phyloP scores from a whole-genome alignment of 441 rosid species.

The Capsella rubella region DNA sequence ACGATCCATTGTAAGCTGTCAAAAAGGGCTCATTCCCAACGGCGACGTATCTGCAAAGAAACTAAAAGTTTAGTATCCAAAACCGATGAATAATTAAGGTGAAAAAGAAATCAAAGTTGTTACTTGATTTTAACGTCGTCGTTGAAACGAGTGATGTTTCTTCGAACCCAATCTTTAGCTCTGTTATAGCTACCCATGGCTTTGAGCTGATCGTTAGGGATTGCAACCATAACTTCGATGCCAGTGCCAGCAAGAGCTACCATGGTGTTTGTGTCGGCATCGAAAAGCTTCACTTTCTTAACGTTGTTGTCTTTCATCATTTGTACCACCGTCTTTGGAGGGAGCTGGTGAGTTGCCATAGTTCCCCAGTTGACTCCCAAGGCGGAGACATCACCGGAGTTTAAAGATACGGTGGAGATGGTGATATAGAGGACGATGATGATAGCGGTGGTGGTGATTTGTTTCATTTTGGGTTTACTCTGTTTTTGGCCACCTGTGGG shows the following conservation, averaged over 20 bases:
- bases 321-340: constrained; percentile 74
- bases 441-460: neutral
- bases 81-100: neutral
- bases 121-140: constrained; percentile 90
- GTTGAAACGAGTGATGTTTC: constrained; percentile 77
- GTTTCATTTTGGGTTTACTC: constrained; percentile 37
- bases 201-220: constrained; percentile 84
- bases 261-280: constrained; percentile 73
- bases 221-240: constrained; percentile 96
- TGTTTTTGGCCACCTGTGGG: neutral
- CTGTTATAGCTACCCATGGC: constrained; percentile 62
- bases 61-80: neutral
- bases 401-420: constrained; percentile 25
- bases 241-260: constrained; percentile 77
- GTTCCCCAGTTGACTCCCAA: constrained; percentile 98
- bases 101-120: constrained; percentile 8
- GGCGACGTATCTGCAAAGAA: constrained; percentile 67
- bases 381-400: constrained; percentile 48
- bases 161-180: constrained; percentile 82
- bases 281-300: constrained; percentile 91
- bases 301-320: constrained; percentile 86
- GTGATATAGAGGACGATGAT: neutral
- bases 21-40: constrained; percentile 97
- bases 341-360: constrained; percentile 71
- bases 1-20: constrained; percentile 71